phyloP scores from a whole-genome alignment of 495 filamentous ascomycete species.

The Clohesyomyces aquaticus region DNA sequence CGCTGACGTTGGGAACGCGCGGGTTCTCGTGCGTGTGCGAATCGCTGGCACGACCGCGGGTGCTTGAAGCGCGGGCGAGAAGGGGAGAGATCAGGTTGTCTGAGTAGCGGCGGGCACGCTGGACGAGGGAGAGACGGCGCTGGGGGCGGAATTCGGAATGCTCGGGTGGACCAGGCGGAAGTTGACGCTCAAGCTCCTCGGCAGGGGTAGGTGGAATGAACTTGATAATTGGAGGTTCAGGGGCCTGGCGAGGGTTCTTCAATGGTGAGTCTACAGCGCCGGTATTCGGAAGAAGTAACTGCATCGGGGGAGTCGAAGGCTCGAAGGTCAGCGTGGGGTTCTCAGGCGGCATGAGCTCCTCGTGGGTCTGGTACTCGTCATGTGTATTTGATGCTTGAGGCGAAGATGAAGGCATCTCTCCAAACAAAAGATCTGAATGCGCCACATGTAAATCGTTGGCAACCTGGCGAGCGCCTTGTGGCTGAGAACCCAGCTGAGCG shows the following conservation, averaged over 20 bases:
- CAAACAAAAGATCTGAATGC: background rate
- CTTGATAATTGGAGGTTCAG: constrained; percentile 69
- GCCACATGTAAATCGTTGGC: background rate
- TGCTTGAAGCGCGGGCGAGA: constrained; percentile 37
- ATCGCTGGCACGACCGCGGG: constrained; percentile 18
- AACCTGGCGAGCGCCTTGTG: constrained; percentile 1
- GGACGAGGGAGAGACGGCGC: constrained; percentile 41
- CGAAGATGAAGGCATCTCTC: constrained; percentile 1
- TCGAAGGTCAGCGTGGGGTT: constrained; percentile 36
- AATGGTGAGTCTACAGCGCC: constrained; percentile 50
- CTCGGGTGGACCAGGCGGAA: constrained; percentile 40
- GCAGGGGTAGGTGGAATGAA: constrained; percentile 74
- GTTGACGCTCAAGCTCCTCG: constrained; percentile 58
- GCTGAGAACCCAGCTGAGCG: constrained; percentile 39
- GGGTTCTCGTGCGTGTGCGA: constrained; percentile 22
- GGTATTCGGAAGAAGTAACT: constrained; percentile 2
- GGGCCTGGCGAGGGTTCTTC: constrained; percentile 73
- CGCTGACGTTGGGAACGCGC: constrained; percentile 39
- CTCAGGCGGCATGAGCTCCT: constrained; percentile 8
- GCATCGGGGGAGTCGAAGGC: constrained; percentile 39
- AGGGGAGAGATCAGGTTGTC: constrained; percentile 47
- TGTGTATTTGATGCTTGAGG: constrained; percentile 1
- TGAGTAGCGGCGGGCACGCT: constrained; percentile 48
- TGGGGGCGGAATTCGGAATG: constrained; percentile 10
- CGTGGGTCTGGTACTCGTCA: too few species aligned